A percentile compares a stretch with the other conserved stretches of the same genome.
Evolutionary conservation across 2,329 filamentous ascomycete genomes (phyloP).

Genomic region (Sarocladium kiliense): DNA sequence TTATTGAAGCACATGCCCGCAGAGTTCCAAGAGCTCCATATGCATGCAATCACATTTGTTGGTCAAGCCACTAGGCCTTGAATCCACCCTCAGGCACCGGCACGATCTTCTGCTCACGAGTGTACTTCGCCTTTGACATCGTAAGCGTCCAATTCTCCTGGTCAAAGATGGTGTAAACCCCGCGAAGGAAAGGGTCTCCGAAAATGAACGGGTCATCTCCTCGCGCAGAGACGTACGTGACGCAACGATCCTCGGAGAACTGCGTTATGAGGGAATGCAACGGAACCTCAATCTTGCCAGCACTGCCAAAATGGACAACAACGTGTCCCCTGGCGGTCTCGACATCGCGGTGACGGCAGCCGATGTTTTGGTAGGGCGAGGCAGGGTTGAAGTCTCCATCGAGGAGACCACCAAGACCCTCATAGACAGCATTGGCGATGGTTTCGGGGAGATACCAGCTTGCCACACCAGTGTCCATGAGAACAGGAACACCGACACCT

Average conservation of each 20-base stretch:
- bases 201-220: neutral
- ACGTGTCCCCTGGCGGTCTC: neutral
- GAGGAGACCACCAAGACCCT: neutral
- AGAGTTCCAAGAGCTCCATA: too few species aligned
- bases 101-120: neutral
- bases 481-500: neutral
- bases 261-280: neutral
- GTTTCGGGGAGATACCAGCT: neutral
- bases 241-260: constrained; percentile 1
- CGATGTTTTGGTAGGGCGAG: neutral
- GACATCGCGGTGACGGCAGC: neutral
- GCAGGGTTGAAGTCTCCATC: neutral
- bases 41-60: too few species aligned
- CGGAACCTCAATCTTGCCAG: neutral
- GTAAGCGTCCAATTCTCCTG: constrained; percentile 1
- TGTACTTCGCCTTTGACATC: neutral
- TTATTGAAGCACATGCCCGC: too few species aligned
- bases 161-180: constrained; percentile 4
- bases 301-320: neutral
- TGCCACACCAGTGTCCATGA: constrained; percentile 4
- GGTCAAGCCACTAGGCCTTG: neutral
- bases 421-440: neutral
- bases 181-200: constrained; percentile 3
- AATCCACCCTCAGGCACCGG: neutral
- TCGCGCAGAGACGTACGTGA: neutral